These are phyloP conservation scores for Pleurotus ostreatus DNA, from an alignment of 768 basidiomycete genomes.

Conservation along the genomic window DNA sequence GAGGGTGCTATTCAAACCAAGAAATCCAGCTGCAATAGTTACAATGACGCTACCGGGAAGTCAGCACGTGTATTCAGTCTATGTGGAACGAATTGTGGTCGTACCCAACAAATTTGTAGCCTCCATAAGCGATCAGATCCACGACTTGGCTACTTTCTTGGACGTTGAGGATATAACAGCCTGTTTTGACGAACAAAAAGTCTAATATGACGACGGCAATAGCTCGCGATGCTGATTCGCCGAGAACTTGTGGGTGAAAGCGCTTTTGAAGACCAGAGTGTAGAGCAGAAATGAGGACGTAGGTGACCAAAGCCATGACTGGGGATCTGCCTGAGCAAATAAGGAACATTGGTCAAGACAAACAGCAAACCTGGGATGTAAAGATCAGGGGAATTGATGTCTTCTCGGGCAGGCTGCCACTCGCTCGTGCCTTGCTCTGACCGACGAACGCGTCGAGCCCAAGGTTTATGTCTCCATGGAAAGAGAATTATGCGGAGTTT, in stretches of 20 bases:
- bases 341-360: not conserved
- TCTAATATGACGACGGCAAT: conserved; percentile 83
- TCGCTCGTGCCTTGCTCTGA: conserved; percentile 67
- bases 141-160: conserved; percentile 65
- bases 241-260: conserved; percentile 88
- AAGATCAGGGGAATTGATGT: conserved; percentile 93
- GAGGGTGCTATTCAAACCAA: conserved; percentile 57
- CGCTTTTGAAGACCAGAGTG: conserved; percentile 77
- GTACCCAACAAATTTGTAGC: conserved; percentile 97
- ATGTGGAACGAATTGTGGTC: conserved; percentile 21
- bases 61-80: not conserved
- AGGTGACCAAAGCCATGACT: conserved; percentile 97
- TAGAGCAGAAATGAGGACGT: conserved; percentile 85
- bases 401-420: conserved; percentile 87
- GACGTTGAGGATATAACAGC: conserved; percentile 92
- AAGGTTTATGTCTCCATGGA: conserved; percentile 91
- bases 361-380: conserved; percentile 80
- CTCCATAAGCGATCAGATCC: conserved; percentile 88
- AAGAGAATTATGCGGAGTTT: conserved; percentile 89
- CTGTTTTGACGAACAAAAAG: conserved; percentile 83
- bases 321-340: not conserved
- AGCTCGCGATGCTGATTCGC: conserved; percentile 80
- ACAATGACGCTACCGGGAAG: conserved; percentile 67
- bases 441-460: conserved; percentile 67
- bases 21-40: conserved; percentile 67